Percentiles rank a stretch among this genome's conserved stretches.
phyloP scores from a whole-genome alignment of 1,284 basidiomycete genomes.

The Ustilago crameri region DNA sequence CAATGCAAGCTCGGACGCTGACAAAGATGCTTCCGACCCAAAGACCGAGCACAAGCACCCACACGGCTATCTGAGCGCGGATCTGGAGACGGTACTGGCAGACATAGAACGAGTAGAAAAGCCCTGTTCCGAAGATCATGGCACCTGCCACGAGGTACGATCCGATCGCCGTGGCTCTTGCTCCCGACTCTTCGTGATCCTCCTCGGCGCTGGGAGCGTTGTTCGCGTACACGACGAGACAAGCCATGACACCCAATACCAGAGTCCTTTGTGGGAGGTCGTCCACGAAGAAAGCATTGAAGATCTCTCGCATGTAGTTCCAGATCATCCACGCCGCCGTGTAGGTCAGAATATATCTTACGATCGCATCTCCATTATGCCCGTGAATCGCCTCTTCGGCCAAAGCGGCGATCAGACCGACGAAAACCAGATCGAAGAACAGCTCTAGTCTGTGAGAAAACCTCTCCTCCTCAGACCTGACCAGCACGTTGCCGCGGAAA shows the following conservation, averaged over 20 bases:
- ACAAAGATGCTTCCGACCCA: slow-evolving; percentile 60
- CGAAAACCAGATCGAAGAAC: slow-evolving; percentile 61
- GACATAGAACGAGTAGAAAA: slow-evolving; percentile 55
- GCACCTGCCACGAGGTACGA: slow-evolving; percentile 51
- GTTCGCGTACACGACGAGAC: slow-evolving; percentile 58
- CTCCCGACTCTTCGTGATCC: slow-evolving; percentile 26
- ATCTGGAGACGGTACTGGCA: slow-evolving; percentile 61
- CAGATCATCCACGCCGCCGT: slow-evolving; percentile 56
- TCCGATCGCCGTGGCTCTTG: slow-evolving; percentile 52
- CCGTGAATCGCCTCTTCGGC: slow-evolving; percentile 56
- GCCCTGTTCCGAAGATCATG: slow-evolving; percentile 31
- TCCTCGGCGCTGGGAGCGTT: slow-evolving; percentile 51
- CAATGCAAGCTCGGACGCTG: slow-evolving; percentile 43
- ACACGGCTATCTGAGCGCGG: slow-evolving; percentile 32
- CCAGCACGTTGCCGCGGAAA: slow-evolving; percentile 52
- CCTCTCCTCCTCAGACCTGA: slow-evolving; percentile 53
- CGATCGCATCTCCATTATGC: slow-evolving; percentile 48
- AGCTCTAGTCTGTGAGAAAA: slow-evolving; percentile 50
- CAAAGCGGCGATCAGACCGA: slow-evolving; percentile 56
- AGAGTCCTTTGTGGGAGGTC: slow-evolving; percentile 53
- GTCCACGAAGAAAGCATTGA: slow-evolving; percentile 60
- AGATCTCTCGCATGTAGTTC: slow-evolving; percentile 58
- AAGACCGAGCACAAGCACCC: slow-evolving; percentile 38
- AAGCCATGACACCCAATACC: slow-evolving; percentile 60
- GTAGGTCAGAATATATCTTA: slow-evolving; percentile 58